These are phyloP conservation scores for Ogataea neopini DNA, from an alignment of 805 yeast species.

Conservation along the genomic window DNA sequence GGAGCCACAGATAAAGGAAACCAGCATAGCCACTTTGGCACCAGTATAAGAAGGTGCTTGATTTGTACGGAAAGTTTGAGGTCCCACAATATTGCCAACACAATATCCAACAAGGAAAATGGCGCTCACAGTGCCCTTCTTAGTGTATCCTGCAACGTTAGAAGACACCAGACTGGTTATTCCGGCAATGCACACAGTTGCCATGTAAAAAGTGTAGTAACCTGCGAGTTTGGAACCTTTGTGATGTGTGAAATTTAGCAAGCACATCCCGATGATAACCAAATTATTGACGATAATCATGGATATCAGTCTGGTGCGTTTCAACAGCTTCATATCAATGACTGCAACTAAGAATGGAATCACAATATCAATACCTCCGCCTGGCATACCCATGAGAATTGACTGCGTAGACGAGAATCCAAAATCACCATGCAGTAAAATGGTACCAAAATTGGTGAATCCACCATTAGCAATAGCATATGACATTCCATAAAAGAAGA, in stretches of 20 bases:
- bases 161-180: conserved; percentile 25
- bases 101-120: conserved; percentile 61
- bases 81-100: conserved; percentile 66
- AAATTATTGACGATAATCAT: conserved; percentile 20
- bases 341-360: conserved; percentile 34
- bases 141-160: conserved; percentile 41
- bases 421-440: conserved; percentile 23
- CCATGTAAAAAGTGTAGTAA: conserved; percentile 27
- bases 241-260: conserved; percentile 2
- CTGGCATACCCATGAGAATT: conserved; percentile 29
- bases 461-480: conserved; percentile 37
- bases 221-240: conserved; percentile 29
- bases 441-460: conserved; percentile 48
- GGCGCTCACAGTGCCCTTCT: conserved; percentile 47
- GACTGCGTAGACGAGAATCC: conserved; percentile 14
- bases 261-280: conserved; percentile 14
- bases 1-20: conserved; percentile 12
- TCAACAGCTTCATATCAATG: conserved; percentile 21
- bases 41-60: conserved; percentile 56
- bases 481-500: conserved; percentile 30
- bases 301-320: conserved; percentile 26
- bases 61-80: conserved; percentile 59
- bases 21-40: conserved; percentile 22
- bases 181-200: conserved; percentile 31
- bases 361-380: conserved; percentile 33